Base-by-base conservation (phyloP, 495 filamentous ascomycete genomes). In the Parachaetomium inaequale region DNA sequence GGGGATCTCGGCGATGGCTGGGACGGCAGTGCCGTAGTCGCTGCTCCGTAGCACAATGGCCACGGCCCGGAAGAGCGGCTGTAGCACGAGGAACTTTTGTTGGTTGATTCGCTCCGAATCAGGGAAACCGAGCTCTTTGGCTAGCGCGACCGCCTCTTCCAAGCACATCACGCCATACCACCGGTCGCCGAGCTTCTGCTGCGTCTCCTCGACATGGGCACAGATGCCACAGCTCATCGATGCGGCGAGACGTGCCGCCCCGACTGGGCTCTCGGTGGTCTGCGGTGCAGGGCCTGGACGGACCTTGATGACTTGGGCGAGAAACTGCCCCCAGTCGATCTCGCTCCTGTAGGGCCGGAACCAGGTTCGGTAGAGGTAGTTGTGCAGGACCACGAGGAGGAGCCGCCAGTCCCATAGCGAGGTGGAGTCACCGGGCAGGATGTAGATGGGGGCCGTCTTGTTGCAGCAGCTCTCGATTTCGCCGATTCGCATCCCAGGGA, bases 341-440 rank as follows among this genome's bases (percentile, higher is more conserved):
- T 55, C 52, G 34, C 19, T 38, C 8, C 32, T 32, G 34, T 38
- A 55, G 4, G 52, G 52, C 6, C 6, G 28, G 11, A 53, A 53
- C 50, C 50, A 53, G 29, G 17, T 32, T 5, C 29, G 29, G n/a
- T 53, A 53, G 8, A 53, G n/a, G 31, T 34, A 53, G 50, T 53
- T 53, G n/a, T 53, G 50, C 29, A 53, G 17, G 15, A 43, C 1
- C 26, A 26, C 47, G n/a, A 10, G 17, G n/a, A 45, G 47, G 26
- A 17, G 12, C 14, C 28, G 47, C 26, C 25, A 31, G 1, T 0
- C 2, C 17, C 17, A 8, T 12, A 19, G 2, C 28, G 17, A 51
- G 5, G 1, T 3, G 6, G 26, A 51, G 3, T 1, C 47, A 29
- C 21, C 17, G 0, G 10, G 17, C n/a, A 53, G n/a, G 29, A 32